These are phyloP conservation scores for Ilex asprella DNA, from an alignment of 257 asterid species.

Conservation along the genomic window DNA sequence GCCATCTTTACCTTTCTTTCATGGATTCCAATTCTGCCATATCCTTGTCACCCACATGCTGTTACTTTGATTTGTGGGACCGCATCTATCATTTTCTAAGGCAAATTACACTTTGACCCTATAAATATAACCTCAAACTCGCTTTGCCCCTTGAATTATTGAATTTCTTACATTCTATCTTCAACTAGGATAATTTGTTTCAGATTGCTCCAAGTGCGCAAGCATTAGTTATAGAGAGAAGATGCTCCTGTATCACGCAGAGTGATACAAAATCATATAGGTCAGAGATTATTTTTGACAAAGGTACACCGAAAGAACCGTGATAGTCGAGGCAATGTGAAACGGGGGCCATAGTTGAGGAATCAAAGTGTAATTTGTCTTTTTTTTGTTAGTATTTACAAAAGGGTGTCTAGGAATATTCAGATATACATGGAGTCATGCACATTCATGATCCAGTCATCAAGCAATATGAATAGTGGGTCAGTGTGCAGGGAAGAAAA, in stretches of 20 bases:
- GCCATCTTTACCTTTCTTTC: conserved; percentile 9
- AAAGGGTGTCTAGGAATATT: conserved; percentile 18
- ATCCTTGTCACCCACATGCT: conserved; percentile 27
- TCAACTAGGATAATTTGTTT: background rate
- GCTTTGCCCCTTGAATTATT: background rate
- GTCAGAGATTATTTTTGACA: background rate
- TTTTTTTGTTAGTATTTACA: background rate
- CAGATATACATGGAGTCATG: conserved; percentile 14
- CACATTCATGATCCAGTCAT: conserved; percentile 43
- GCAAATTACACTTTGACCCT: background rate
- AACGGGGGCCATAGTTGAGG: too few relatives aligned
- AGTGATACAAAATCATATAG: background rate
- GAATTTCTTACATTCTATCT: too few relatives aligned
- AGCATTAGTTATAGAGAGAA: background rate
- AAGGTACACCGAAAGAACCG: background rate
- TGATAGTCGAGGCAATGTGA: background rate
- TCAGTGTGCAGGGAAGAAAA: conserved; percentile 80
- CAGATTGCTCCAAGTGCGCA: background rate
- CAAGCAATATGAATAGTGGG: conserved; percentile 13
- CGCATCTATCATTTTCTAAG: background rate
- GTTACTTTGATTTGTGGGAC: conserved; percentile 18
- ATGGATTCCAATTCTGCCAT: conserved; percentile 21
- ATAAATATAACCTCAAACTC: background rate
- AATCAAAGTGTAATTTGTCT: too few relatives aligned
- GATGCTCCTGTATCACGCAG: background rate